A percentile compares a stretch with the other conserved stretches of the same genome.
These are phyloP conservation scores for Ceriops tagal DNA, from an alignment of 345 rosid species.

Conservation along the genomic window DNA sequence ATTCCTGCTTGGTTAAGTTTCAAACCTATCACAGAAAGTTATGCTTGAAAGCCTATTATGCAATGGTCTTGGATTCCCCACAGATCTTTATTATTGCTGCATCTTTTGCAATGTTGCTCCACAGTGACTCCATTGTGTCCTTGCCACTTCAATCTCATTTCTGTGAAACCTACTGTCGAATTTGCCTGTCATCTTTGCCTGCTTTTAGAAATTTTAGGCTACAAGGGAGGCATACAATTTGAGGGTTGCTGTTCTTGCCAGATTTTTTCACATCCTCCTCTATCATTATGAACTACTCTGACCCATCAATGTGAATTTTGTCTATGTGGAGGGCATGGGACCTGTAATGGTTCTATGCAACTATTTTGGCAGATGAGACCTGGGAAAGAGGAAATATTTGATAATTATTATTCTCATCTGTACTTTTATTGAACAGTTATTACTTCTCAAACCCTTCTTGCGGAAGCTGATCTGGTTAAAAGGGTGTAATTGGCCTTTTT, in stretches of 20 bases:
- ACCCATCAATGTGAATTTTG: constrained; percentile 23
- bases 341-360: constrained; percentile 23
- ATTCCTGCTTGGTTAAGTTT: constrained; percentile 34
- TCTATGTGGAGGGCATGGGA: constrained; percentile 28
- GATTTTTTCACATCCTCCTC: constrained; percentile 26
- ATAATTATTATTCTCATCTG: constrained; percentile 16
- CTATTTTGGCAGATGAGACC: constrained; percentile 15
- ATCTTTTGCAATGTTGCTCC: constrained; percentile 11
- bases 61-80: constrained; percentile 3
- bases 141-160: constrained; percentile 13
- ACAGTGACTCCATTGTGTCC: constrained; percentile 4
- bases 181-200: constrained; percentile 35
- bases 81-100: constrained; percentile 18
- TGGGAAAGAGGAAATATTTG: constrained; percentile 11
- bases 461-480: background rate
- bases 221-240: constrained; percentile 34
- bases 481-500: background rate
- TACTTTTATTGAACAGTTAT: constrained; percentile 17
- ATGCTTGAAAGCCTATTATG: constrained; percentile 15
- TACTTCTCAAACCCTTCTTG: background rate
- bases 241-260: constrained; percentile 14
- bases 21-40: constrained; percentile 6
- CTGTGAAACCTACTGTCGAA: constrained; percentile 19
- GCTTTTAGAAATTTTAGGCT: constrained; percentile 36
- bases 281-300: constrained; percentile 1